Evolutionary conservation across 2,329 filamentous ascomycete genomes (phyloP), one percentile per base, ranked within the genome.

Genomic region (Paecilomyces formosus): DNA sequence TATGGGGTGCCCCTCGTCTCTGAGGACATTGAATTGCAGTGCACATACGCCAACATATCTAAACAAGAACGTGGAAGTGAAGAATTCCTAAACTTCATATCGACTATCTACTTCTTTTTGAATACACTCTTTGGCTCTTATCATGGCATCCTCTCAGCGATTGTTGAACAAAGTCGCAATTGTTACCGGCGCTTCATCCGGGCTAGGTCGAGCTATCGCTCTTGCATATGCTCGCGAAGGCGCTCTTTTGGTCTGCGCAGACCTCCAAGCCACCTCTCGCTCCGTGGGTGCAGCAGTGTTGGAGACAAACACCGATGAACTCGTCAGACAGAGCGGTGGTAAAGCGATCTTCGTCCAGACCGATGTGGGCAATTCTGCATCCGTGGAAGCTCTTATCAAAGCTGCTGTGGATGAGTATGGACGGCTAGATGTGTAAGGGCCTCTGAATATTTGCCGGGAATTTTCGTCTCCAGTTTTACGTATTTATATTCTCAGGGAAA

Each of bases 221-320:
- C 24, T 66, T 22, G 53, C 52, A 11, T 65, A 63, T 57, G 63
- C 64, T 22, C 55, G 55, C 13, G 61, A 65, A 57, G 66, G 66
- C 21, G 65, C 66, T n/a, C 55, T 58, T 22, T 58, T 68, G 53
- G 62, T 63, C 22, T 66, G 65, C 56, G 59, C 63, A 2, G 65
- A 66, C 54, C 24, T 65, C 3, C 24, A 55, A 28, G 54, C 61
- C 15, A 54, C 45, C 15, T 50, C 62, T 15, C 59, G 53, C 22
- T 15, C 50, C 3, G 22, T n/a, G 15, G n/a, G 5, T 21, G n/a
- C 22, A 24, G 26, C 24, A n/a, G 54, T 50, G 39, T 45, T 55
- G 52, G 55, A 58, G 1, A 45, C 55, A 61, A 55, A 55, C 58
- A 63, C 39, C 3, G 39, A 45, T 45, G 39, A 45, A 8, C 39